Conservation (phyloP, 345 rosid species). For the Lagerstroemia speciosa region DNA sequence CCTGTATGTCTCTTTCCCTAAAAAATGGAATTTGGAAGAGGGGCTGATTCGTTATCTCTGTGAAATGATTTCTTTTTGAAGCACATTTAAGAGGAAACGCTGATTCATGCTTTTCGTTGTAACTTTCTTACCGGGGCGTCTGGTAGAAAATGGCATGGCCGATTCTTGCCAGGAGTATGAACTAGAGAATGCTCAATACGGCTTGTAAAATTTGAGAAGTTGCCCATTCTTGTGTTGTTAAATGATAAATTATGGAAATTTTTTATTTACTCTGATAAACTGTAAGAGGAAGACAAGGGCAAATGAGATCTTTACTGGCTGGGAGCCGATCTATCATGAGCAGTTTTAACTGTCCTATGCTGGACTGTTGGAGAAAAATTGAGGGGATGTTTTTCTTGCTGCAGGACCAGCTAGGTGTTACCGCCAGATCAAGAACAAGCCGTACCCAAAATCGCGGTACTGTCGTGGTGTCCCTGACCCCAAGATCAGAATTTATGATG, state of each 20-base stretch:
- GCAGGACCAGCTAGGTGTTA: constrained; percentile 28
- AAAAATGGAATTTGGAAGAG: not conserved
- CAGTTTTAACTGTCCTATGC: no score
- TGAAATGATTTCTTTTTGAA: not conserved
- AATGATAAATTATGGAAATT: not conserved
- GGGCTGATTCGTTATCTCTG: not conserved
- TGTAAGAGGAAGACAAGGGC: no score
- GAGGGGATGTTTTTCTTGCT: not conserved
- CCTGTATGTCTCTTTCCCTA: not conserved
- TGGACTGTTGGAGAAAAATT: no score
- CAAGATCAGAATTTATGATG: constrained; percentile 50
- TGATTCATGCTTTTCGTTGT: no score
- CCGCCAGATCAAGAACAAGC: constrained; percentile 46
- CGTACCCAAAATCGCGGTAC: constrained; percentile 43
- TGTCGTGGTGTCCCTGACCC: constrained; percentile 56
- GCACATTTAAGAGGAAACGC: no score
- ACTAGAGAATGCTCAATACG: no score
- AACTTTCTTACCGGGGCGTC: no score
- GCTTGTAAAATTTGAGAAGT: not conserved
- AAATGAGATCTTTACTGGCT: no score
- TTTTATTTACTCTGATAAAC: no score
- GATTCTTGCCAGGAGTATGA: no score
- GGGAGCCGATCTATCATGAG: no score
- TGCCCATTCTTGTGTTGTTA: not conserved
- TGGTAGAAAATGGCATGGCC: no score